Base-by-base conservation (phyloP, 306 rosid genomes). In the Sphenostylis stenocarpa region DNA sequence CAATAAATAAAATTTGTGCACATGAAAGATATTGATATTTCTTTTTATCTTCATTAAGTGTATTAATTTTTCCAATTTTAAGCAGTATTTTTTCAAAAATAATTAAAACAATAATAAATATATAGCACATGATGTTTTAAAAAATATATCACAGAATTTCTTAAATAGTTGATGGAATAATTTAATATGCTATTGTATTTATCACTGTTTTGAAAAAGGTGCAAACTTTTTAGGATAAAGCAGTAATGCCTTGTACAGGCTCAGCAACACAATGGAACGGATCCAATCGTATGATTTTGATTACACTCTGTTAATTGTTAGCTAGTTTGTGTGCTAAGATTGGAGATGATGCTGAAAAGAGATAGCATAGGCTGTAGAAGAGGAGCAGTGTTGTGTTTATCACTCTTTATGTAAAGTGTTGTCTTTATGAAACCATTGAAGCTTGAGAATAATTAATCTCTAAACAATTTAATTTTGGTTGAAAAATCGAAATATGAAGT, bases 241-340 rank as follows among this genome's bases (percentile, higher is more conserved):
- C 88, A 48, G 19, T 1, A 85, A 88, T 78, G 89, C 90, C 71
- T 89, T 82, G 82, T 86, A 86, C 69, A 78, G 61, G 82, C 89
- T 86, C 80, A 67, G 75, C 39, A 83, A 76, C 79, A 71, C 83
- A 39, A 82, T 47, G 72, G 70, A 49, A 31, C 88, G 85, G 72
- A 83, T 86, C 73, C 87, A 84, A 53, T 72, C 85, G 57, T 78
- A 83, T 76, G 87, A 82, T 69, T 86, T 77, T 70, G 81, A 80
- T 60, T 17, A 17, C n/a, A 49, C 6, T 49, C 56, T 49, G 56
- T 17, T 6, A 49, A n/a, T n/a, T n/a, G n/a, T n/a, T n/a, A n/a
- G 90, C 84, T n/a, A 86, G 84, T 77, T 85, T 6, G 39, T 36
- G 8, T 36, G 11, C 43, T 38, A 38, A 38, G 9, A 38, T 38